Evolutionary conservation across 2,329 filamentous ascomycete species (phyloP), one percentile per base, ranked within the genome.

Genomic region (Chaetothyriales sp.): DNA sequence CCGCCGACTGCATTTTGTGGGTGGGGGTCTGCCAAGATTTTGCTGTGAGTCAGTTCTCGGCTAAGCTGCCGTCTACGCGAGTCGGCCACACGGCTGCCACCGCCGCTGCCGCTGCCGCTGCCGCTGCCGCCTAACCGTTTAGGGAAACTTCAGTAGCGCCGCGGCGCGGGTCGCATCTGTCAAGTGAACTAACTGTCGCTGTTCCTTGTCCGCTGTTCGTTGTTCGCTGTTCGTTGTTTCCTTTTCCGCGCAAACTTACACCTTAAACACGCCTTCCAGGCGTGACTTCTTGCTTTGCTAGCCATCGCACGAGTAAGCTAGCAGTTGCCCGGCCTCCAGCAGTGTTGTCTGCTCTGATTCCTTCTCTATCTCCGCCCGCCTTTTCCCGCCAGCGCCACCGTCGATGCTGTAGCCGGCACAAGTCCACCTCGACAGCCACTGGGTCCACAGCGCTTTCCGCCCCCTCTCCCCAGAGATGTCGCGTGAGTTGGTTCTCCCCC

Each of bases 401-500:
- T 40, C 33, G 33, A 40, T 40, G 33, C 33, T 15, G 33, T 40
- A 40, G 33, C 33, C 33, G 33, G 33, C 10, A 10, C 33, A 2
- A 15, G 10, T 40, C 33, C 33, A 40, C 33, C 10, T 40, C 33
- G 10, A 40, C 33, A 40, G 33, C 33, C 33, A 15, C 33, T 10
- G 33, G 33, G 33, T 40, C 33, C 33, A 40, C 33, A 40, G 33
- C 33, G 33, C 33, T 40, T 40, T 15, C 33, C 33, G 46, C 19
- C 6, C 7, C 13, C 20, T 19, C 18, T 2, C 10, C 18, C 46
- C 6, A 7, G 52, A 22, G 10, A 58, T 58, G 56, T 58, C 56
- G 18, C 51, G 56, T 58, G 43, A 49, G 56, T 57, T 1, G 47
- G 56, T 57, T 1, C 45, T 8, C 25, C 37, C 6, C 15, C 43